Conservation (phyloP, 1,139 yeast genomes). For the Taphrina communis region DNA sequence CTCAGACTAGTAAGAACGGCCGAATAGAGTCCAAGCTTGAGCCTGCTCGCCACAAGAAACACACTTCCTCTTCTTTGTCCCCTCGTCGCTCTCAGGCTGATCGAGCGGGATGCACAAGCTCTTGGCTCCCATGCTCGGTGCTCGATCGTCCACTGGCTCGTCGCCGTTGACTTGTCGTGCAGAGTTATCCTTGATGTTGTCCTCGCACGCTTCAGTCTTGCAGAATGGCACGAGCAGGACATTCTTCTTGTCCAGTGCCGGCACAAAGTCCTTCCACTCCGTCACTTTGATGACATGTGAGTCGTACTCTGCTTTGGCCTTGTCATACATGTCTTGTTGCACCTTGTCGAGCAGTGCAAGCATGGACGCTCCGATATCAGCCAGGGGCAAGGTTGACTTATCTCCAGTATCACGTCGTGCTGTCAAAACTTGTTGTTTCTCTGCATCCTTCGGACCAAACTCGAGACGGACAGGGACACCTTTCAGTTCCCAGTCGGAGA, state of each 20-base stretch:
- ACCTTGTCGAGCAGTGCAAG: conserved; percentile 79
- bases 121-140: conserved; percentile 99
- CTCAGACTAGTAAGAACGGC: conserved; percentile 74
- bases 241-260: conserved; percentile 88
- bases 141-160: conserved; percentile 88
- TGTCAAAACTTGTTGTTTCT: conserved; percentile 76
- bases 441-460: conserved; percentile 93
- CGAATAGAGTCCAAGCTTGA: conserved; percentile 85
- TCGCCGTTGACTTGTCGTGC: conserved; percentile 82
- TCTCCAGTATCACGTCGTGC: conserved; percentile 91
- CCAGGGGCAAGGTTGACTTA: conserved; percentile 70
- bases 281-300: conserved; percentile 78
- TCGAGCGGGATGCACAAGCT: conserved; percentile 94
- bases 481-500: conserved; percentile 92
- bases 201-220: conserved; percentile 93
- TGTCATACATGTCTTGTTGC: conserved; percentile 73
- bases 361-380: conserved; percentile 67
- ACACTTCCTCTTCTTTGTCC: conserved; percentile 70
- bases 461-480: conserved; percentile 94
- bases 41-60: conserved; percentile 81
- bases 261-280: conserved; percentile 91
- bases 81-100: conserved; percentile 63
- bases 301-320: conserved; percentile 84
- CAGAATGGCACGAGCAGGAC: conserved; percentile 96
- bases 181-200: conserved; percentile 91